Evolutionary conservation across 345 rosid genomes (phyloP).

Genomic region (Pseudoturritis turrita): DNA sequence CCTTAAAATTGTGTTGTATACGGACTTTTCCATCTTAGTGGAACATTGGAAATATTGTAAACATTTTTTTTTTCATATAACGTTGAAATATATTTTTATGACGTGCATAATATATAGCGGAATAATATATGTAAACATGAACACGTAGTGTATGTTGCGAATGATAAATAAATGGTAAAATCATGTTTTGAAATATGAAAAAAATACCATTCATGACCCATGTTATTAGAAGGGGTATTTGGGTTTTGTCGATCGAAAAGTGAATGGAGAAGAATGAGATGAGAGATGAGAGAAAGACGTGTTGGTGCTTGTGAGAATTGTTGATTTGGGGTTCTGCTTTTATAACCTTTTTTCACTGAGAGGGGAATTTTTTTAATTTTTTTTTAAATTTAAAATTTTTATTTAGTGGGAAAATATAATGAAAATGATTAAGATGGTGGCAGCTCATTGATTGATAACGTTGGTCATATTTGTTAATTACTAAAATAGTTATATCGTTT

Average conservation of each 20-base stretch:
- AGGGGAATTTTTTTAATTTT: not conserved
- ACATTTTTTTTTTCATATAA: not conserved
- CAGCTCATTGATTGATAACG: slow-evolving; percentile 27
- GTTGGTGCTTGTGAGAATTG: not conserved
- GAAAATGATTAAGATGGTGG: slow-evolving; percentile 1
- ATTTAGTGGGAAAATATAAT: not conserved
- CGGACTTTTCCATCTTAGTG: not conserved
- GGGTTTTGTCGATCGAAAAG: not conserved
- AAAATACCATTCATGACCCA: slow-evolving; percentile 34
- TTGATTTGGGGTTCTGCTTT: slow-evolving; percentile 10
- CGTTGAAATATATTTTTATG: not conserved
- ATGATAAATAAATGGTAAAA: not conserved
- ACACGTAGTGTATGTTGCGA: not conserved
- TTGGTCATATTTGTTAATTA: not conserved
- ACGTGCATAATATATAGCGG: not conserved
- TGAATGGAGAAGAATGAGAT: not conserved
- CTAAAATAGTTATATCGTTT: not conserved
- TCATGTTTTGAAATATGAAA: not conserved
- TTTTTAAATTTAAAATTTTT: not conserved
- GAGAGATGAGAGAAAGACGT: not conserved
- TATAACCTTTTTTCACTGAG: slow-evolving; percentile 14
- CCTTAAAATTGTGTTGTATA: not conserved
- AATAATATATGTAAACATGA: not conserved
- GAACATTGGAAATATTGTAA: not conserved
- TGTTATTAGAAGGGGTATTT: not conserved